These are phyloP conservation scores for Prunus mira DNA, from an alignment of 306 rosid species.

Conservation along the genomic window DNA sequence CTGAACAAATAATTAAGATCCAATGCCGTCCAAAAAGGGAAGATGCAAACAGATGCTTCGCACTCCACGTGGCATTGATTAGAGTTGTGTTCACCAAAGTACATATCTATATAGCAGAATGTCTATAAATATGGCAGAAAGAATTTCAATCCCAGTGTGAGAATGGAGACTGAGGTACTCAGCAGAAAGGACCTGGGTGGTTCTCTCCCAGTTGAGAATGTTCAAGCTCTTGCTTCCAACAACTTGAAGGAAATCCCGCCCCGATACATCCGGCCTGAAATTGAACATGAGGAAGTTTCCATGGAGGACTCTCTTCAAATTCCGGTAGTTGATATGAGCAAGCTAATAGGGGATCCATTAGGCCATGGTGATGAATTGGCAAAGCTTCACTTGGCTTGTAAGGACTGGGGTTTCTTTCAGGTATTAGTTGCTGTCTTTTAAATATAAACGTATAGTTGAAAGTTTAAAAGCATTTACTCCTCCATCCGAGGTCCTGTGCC, in stretches of 20 bases:
- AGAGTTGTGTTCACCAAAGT: neutral
- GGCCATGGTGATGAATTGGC: slow-evolving; percentile 3
- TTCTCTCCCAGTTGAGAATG: slow-evolving; percentile 24
- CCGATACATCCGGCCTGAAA: slow-evolving; percentile 10
- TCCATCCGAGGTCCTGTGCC: neutral
- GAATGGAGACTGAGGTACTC: slow-evolving; percentile 11
- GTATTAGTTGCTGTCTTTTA: neutral
- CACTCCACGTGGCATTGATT: no score
- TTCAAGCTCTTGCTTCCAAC: slow-evolving; percentile 30
- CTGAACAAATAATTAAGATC: neutral
- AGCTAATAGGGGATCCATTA: neutral
- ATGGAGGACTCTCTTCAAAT: slow-evolving; percentile 7
- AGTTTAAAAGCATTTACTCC: neutral
- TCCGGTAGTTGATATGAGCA: slow-evolving; percentile 23
- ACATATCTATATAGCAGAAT: neutral
- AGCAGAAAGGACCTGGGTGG: slow-evolving; percentile 1
- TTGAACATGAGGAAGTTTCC: slow-evolving; percentile 8
- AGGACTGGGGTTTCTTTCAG: slow-evolving; percentile 33
- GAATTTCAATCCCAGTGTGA: neutral
- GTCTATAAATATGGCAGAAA: neutral
- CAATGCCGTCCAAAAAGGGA: neutral
- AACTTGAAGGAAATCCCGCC: slow-evolving; percentile 17
- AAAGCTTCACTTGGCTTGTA: slow-evolving; percentile 24
- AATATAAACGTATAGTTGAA: neutral
- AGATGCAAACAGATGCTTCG: no score